Evolutionary conservation across 169 alveolate genomes (phyloP).

Genomic region (Theileria annulata): DNA sequence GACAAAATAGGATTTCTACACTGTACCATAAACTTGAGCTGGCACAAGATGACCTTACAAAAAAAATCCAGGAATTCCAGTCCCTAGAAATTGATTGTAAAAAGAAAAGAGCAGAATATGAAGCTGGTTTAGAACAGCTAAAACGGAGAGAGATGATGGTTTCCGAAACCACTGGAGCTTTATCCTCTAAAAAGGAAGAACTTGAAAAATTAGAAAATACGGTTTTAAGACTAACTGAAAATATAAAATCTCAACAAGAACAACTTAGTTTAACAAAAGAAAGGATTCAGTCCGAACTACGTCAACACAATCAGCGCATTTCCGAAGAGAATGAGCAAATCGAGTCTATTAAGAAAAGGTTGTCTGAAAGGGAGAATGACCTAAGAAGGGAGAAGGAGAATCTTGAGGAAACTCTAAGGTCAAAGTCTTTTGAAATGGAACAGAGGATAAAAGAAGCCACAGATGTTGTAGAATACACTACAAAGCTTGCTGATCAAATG

Average conservation of each 20-base stretch:
- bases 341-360: constrained; percentile 35
- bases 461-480: constrained; percentile 43
- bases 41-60: constrained; percentile 32
- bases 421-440: constrained; percentile 38
- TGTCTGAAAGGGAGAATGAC: constrained; percentile 43
- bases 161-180: constrained; percentile 43
- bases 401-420: constrained; percentile 34
- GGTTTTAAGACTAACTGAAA: constrained; percentile 44
- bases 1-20: constrained; percentile 45
- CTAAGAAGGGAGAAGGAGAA: constrained; percentile 31
- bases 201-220: constrained; percentile 49
- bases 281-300: constrained; percentile 37
- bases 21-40: constrained; percentile 46
- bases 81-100: constrained; percentile 53
- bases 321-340: constrained; percentile 39
- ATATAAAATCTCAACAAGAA: constrained; percentile 32
- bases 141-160: constrained; percentile 46
- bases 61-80: constrained; percentile 47
- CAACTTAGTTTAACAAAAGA: constrained; percentile 46
- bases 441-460: constrained; percentile 38
- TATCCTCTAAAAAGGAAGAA: constrained; percentile 53
- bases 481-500: constrained; percentile 49
- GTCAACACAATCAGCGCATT: constrained; percentile 35
- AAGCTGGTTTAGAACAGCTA: constrained; percentile 33
- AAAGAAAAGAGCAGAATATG: constrained; percentile 51